phyloP scores from a whole-genome alignment of 306 rosid species.

The Aeschynomene evenia region DNA sequence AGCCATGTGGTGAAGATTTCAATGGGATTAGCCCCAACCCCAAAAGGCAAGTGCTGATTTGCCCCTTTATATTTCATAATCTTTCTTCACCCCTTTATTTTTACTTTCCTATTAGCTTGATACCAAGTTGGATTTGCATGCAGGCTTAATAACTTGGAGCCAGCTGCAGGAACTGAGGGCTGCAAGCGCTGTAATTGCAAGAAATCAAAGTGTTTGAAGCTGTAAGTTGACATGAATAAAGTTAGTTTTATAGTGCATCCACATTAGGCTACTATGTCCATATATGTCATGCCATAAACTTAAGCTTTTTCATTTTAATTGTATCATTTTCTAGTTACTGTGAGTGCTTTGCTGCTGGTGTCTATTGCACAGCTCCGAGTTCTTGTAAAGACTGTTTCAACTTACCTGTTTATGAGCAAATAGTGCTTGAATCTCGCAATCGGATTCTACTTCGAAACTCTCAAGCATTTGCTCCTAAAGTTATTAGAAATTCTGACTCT shows the following conservation, averaged over 20 bases:
- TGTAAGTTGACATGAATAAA: conserved; percentile 59
- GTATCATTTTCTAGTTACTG: no score
- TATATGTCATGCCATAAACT: neutral
- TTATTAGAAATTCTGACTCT: conserved; percentile 67
- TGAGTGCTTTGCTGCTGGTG: conserved; percentile 93
- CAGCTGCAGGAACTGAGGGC: conserved; percentile 61
- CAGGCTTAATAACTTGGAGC: conserved; percentile 73
- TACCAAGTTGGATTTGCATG: conserved; percentile 49
- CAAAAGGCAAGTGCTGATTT: conserved; percentile 58
- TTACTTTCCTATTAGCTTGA: conserved; percentile 32
- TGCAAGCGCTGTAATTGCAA: conserved; percentile 96
- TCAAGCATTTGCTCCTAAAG: conserved; percentile 98
- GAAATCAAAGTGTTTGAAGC: conserved; percentile 89
- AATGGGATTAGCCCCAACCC: conserved; percentile 71
- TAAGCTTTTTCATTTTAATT: neutral
- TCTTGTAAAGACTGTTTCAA: conserved; percentile 91
- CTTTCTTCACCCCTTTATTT: neutral
- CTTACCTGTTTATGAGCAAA: conserved; percentile 75
- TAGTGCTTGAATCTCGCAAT: conserved; percentile 83
- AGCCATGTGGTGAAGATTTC: conserved; percentile 58
- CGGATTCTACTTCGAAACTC: conserved; percentile 92
- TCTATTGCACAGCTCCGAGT: conserved; percentile 83
- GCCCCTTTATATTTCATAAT: conserved; percentile 1
- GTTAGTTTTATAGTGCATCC: no score
- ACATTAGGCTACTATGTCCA: neutral